phyloP scores from a whole-genome alignment of 352 stramenopile genomes.

The Phytophthora pistaciae region DNA sequence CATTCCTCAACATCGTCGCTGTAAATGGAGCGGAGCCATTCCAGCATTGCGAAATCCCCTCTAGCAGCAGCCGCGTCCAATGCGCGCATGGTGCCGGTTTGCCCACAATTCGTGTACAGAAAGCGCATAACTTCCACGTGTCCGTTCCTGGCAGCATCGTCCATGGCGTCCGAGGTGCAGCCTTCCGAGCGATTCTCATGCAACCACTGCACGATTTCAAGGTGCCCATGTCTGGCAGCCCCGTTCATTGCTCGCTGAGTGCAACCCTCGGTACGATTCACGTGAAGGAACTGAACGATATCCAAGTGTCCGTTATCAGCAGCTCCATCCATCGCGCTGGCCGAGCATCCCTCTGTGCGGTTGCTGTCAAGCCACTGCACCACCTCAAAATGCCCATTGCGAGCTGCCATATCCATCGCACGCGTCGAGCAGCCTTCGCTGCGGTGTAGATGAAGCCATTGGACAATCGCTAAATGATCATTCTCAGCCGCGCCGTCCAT shows the following conservation, averaged over 20 bases:
- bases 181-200: constrained; percentile 42
- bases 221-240: constrained; percentile 36
- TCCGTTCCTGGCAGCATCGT: constrained; percentile 33
- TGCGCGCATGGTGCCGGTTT: constrained; percentile 33
- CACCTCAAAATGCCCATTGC: constrained; percentile 34
- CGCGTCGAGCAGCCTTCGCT: constrained; percentile 41
- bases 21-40: constrained; percentile 25
- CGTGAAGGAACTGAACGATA: constrained; percentile 37
- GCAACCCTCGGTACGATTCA: constrained; percentile 24
- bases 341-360: constrained; percentile 35
- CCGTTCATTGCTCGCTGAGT: constrained; percentile 44
- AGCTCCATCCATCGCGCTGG: constrained; percentile 41
- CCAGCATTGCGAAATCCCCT: constrained; percentile 34
- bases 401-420: constrained; percentile 34
- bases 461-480: constrained; percentile 41
- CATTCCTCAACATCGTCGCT: constrained; percentile 12
- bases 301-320: constrained; percentile 34
- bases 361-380: constrained; percentile 41
- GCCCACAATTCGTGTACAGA: constrained; percentile 21
- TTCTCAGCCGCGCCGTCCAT: constrained; percentile 48
- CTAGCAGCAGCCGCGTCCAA: constrained; percentile 23
- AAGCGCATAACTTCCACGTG: constrained; percentile 41
- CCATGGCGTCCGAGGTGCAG: constrained; percentile 43
- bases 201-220: constrained; percentile 40
- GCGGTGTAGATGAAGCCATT: constrained; percentile 42